phyloP scores from a whole-genome alignment of 1,284 basidiomycete species.

The Amylostereum chailletii region DNA sequence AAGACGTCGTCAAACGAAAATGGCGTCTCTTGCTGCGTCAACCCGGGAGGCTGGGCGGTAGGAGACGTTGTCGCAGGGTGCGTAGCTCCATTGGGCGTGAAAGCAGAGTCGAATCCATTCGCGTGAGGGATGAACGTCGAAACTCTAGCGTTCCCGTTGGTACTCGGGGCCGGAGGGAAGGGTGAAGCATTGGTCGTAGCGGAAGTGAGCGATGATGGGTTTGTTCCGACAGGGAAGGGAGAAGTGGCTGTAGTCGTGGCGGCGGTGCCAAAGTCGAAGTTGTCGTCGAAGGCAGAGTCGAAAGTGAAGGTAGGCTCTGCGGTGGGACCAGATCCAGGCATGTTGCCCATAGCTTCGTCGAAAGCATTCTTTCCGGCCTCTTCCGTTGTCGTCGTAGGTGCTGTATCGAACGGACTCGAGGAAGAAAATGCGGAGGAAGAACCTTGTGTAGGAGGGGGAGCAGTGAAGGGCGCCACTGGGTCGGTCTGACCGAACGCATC shows the following conservation, averaged over 20 bases:
- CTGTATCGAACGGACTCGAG: neutral
- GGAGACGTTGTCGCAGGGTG: conserved; percentile 12
- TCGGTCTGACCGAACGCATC: conserved; percentile 5
- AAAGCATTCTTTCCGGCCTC: conserved; percentile 56
- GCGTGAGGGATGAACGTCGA: neutral
- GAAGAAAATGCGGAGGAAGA: neutral
- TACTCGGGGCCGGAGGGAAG: conserved; percentile 18
- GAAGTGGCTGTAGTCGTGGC: conserved; percentile 24
- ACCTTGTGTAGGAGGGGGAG: conserved; percentile 17
- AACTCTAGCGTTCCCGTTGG: conserved; percentile 9
- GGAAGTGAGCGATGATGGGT: too few relatives aligned
- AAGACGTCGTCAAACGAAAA: conserved; percentile 49
- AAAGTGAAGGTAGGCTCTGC: conserved; percentile 38
- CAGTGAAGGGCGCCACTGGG: conserved; percentile 3
- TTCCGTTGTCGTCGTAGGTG: neutral
- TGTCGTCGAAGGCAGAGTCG: conserved; percentile 75
- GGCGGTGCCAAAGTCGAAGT: conserved; percentile 71
- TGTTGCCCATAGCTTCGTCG: conserved; percentile 60
- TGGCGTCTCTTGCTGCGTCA: conserved; percentile 14
- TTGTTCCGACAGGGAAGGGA: too few relatives aligned
- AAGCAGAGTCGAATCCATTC: conserved; percentile 34
- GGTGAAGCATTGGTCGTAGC: neutral
- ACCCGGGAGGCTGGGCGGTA: conserved; percentile 11
- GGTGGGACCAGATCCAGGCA: conserved; percentile 28
- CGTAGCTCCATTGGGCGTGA: conserved; percentile 15